Percentiles rank a stretch among this genome's conserved stretches.
phyloP scores from a whole-genome alignment of 1,284 basidiomycete species.

The Hemileccinum hortonii region DNA sequence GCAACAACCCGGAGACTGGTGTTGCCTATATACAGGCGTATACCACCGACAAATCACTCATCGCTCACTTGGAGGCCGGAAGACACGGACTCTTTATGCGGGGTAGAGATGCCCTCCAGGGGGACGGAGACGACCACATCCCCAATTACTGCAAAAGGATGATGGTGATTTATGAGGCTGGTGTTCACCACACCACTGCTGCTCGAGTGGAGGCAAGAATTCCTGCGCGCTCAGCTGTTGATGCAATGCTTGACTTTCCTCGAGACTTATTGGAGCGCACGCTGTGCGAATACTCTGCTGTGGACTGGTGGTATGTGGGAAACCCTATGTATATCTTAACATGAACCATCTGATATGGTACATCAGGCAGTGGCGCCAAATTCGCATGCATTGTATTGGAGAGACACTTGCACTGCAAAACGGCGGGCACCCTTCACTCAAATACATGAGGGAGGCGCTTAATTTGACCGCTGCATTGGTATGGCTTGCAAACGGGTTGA shows the following conservation, averaged over 20 bases:
- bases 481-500: conserved; percentile 8
- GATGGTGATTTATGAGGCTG: background rate
- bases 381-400: conserved; percentile 5
- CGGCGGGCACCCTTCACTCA: background rate
- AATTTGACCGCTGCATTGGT: conserved; percentile 8
- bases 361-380: conserved; percentile 11
- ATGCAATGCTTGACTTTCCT: conserved; percentile 4
- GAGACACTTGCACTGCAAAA: conserved; percentile 7
- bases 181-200: conserved; percentile 4
- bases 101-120: conserved; percentile 1
- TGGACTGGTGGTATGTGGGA: conserved; percentile 9
- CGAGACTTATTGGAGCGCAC: background rate
- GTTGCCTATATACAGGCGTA: conserved; percentile 8
- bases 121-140: background rate
- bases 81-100: conserved; percentile 9
- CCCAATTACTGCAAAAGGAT: conserved; percentile 6
- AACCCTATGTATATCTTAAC: too few species aligned
- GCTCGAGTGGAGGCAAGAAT: conserved; percentile 9
- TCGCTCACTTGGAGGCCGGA: conserved; percentile 11
- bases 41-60: conserved; percentile 8
- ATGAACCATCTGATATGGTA: too few species aligned
- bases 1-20: background rate
- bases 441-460: conserved; percentile 7
- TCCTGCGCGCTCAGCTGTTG: background rate
- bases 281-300: background rate